These are phyloP conservation scores for Capillidium rhysosporum DNA, from an alignment of 371 early-diverging fungal species.

Conservation along the genomic window DNA sequence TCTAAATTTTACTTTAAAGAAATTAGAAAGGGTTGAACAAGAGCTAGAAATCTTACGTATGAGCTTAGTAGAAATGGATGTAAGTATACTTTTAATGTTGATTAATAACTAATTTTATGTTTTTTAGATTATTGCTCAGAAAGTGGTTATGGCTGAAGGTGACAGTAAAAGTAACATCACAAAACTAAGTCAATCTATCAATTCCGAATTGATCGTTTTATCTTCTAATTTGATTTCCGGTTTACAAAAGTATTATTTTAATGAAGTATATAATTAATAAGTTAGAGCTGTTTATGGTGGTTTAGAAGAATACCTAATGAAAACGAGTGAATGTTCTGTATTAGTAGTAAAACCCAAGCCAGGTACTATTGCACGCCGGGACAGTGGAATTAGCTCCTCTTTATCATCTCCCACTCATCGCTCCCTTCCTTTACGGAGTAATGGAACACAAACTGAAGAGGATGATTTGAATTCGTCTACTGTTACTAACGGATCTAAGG, in stretches of 20 bases:
- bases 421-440: no score
- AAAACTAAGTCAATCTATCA: background rate
- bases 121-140: background rate
- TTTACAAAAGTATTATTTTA: background rate
- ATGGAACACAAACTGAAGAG: no score
- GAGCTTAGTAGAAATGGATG: background rate
- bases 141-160: background rate
- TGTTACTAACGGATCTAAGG: no score
- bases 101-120: background rate
- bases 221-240: background rate
- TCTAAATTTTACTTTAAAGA: background rate
- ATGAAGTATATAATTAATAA: background rate
- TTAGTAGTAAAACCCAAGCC: background rate
- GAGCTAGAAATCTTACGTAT: background rate
- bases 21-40: background rate
- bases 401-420: no score
- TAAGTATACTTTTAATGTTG: background rate
- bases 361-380: background rate
- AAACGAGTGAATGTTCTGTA: background rate
- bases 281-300: background rate
- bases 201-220: background rate
- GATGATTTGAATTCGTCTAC: no score
- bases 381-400: background rate
- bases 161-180: background rate
- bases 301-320: background rate